Conservation (phyloP, 495 filamentous ascomycete genomes). For the Aspergillus coremiiformis region DNA sequence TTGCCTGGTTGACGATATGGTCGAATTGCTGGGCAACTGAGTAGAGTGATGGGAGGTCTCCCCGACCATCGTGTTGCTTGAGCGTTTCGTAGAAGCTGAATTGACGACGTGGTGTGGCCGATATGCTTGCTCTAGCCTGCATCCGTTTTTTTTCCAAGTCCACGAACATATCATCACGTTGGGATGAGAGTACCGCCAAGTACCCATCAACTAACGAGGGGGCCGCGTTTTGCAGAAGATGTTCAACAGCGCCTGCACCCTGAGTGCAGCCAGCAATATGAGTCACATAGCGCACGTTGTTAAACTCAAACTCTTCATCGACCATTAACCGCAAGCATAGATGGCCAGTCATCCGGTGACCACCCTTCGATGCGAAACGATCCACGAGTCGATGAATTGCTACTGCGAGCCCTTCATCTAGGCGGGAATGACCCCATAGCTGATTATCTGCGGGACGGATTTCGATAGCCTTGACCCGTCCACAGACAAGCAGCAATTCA, state of each 20-base stretch:
- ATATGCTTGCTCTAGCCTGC: not conserved
- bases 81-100: constrained; percentile 7
- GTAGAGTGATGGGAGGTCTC: constrained; percentile 4
- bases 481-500: constrained; percentile 55
- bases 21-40: constrained; percentile 11
- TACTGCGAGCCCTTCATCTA: constrained; percentile 44
- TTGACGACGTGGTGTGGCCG: not conserved
- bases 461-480: constrained; percentile 54
- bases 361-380: constrained; percentile 42
- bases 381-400: constrained; percentile 56
- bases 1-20: constrained; percentile 3
- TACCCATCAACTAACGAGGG: constrained; percentile 27
- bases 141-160: not conserved
- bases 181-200: constrained; percentile 25
- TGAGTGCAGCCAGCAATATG: constrained; percentile 34
- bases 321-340: constrained; percentile 60
- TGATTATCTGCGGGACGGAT: constrained; percentile 42
- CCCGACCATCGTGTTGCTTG: constrained; percentile 1
- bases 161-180: not conserved
- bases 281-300: constrained; percentile 33
- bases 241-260: constrained; percentile 24
- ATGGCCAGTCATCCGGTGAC: constrained; percentile 56
- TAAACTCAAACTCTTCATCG: constrained; percentile 35
- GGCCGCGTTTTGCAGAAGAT: constrained; percentile 21
- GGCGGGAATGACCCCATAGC: constrained; percentile 49